Conservation (phyloP, 192 early-diverging fungal genomes). For the Linnemannia zychae region DNA sequence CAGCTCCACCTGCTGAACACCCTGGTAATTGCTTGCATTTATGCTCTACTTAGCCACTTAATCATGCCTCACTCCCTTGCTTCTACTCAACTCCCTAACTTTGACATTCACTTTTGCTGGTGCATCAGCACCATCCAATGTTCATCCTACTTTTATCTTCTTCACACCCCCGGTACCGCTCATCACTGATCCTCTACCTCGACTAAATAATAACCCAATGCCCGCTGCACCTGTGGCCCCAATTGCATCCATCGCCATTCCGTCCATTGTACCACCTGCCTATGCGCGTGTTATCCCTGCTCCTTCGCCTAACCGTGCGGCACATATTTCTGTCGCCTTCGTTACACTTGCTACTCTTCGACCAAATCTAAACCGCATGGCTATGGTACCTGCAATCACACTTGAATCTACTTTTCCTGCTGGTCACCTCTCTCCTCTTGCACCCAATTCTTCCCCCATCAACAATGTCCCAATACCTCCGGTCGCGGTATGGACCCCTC, state of each 20-base stretch:
- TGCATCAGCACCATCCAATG: neutral
- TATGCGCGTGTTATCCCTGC: neutral
- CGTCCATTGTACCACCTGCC: neutral
- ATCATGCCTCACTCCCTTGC: neutral
- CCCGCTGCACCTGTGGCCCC: neutral
- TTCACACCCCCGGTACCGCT: neutral
- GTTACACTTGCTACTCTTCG: neutral
- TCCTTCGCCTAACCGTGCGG: neutral
- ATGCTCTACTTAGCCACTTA: neutral
- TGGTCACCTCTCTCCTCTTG: neutral
- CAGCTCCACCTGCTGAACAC: neutral
- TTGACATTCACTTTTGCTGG: neutral
- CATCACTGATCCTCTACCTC: neutral
- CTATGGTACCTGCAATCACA: neutral
- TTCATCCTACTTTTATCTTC: neutral
- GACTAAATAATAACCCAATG: neutral
- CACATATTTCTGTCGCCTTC: neutral
- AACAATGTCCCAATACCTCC: neutral
- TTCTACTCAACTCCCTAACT: neutral
- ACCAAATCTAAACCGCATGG: neutral
- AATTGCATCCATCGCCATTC: neutral
- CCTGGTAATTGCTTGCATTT: neutral
- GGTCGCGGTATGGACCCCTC: slow-evolving; percentile 8
- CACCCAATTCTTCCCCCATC: neutral
- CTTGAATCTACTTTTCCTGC: neutral